Evolutionary conservation across 345 rosid genomes (phyloP), one percentile per base, ranked within the genome.

Genomic region (Brassica cretica): DNA sequence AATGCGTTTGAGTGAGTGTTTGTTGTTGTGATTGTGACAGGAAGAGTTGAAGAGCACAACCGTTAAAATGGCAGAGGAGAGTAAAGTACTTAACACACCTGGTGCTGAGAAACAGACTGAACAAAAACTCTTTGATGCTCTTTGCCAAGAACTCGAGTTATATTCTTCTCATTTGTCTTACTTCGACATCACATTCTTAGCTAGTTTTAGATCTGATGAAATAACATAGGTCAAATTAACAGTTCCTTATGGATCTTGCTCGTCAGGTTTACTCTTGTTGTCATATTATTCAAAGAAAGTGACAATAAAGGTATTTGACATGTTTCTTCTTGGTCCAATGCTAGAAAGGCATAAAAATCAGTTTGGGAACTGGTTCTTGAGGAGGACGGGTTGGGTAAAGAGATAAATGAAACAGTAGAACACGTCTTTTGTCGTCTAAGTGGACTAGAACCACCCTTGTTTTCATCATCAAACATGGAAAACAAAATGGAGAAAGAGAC

Each of bases 361-460:
- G 96, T 93, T 68, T 95, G 99, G 99, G 99, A 95, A 64, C 70
- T 95, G 84, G 93, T 95, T 76, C 84, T 95, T 75, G 97, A 92
- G 74, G 70, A 73, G 44, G 80, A 87, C 51, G 99, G 98, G 12
- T 71, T 91, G 35, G 97, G 99, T 60, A 91, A 90, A 80, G 87
- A 85, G 72, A 85, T 84, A 78, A 87, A 78, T 35, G 85, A 85
- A 67, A 87, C 87, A 7, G 88, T 85, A 6, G 98, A 93, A 79
- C 87, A 80, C 66, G 97, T 88, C 4, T 95, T 86, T 68, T 89
- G 89, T 76, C 89, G 87, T 75, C 78, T 91, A 62, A 93, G 98
- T 66, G 97, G 94, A 30, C 83, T 32, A 60, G 99, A 95, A 58
- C 88, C 89, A 18, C 98, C 97, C 4, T 76, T 89, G 19, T 89